phyloP scores from a whole-genome alignment of 2,329 filamentous ascomycete genomes.

The Hirsutella rhossiliensis region DNA sequence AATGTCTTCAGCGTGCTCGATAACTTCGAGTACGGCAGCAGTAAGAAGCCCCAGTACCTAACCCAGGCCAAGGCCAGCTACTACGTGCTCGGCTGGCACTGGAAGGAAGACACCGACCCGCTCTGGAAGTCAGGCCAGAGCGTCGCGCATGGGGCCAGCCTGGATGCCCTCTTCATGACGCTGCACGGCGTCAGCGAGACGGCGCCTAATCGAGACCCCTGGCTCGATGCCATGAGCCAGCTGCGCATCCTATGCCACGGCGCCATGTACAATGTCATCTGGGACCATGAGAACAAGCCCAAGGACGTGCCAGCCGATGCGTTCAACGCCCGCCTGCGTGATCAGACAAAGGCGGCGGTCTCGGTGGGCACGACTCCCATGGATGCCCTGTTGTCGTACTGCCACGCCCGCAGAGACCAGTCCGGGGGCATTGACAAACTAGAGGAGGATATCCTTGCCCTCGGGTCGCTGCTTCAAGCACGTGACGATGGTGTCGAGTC shows the following conservation, averaged over 20 bases:
- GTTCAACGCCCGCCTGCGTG: constrained; percentile 6
- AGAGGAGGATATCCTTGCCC: constrained; percentile 13
- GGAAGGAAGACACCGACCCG: constrained; percentile 9
- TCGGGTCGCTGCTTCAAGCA: constrained; percentile 15
- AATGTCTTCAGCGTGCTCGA: constrained; percentile 30
- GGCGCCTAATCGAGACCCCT: constrained; percentile 1
- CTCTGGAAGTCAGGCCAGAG: constrained; percentile 5
- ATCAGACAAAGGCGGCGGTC: constrained; percentile 12
- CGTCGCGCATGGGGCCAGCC: constrained; percentile 4
- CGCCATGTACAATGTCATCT: constrained; percentile 24
- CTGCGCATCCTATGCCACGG: constrained; percentile 19
- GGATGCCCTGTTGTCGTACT: constrained; percentile 24
- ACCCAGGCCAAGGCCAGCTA: constrained; percentile 19
- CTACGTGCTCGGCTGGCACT: constrained; percentile 28
- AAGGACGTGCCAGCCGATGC: constrained; percentile 17
- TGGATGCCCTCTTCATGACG: constrained; percentile 11
- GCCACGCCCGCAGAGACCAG: constrained; percentile 12
- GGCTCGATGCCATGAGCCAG: constrained; percentile 7
- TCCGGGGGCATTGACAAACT: constrained; percentile 7
- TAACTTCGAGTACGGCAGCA: constrained; percentile 18
- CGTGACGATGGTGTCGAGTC: constrained; percentile 20
- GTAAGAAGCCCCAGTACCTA: constrained; percentile 9
- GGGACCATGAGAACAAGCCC: constrained; percentile 17
- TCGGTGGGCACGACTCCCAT: constrained; percentile 24
- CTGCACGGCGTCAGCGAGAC: constrained; percentile 4